Evolutionary conservation across 768 basidiomycete species (phyloP).

Genomic region (Pholiota molesta): DNA sequence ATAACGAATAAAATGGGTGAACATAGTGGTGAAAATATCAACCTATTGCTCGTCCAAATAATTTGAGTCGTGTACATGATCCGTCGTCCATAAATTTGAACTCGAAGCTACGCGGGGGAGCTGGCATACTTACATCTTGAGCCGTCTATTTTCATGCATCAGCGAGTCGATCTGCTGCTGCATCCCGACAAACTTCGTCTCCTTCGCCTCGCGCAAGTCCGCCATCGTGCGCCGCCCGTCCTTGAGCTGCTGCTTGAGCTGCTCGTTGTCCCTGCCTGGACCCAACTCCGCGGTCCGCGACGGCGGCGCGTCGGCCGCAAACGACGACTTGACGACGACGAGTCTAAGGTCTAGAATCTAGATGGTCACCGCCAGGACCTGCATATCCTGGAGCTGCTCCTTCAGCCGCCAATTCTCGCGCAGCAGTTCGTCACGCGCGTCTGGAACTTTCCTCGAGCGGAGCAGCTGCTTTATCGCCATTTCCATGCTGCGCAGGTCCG

Average conservation of each 20-base stretch:
- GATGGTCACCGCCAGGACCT: slow-evolving; percentile 32
- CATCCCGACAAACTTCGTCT: slow-evolving; percentile 26
- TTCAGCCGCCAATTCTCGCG: slow-evolving; percentile 36
- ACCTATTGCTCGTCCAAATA: too few species aligned
- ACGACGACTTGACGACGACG: slow-evolving; percentile 7
- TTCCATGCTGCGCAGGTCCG: slow-evolving; percentile 37
- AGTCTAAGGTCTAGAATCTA: too few species aligned
- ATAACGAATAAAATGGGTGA: too few species aligned
- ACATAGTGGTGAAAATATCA: too few species aligned
- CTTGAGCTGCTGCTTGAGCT: slow-evolving; percentile 34
- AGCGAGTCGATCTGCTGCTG: slow-evolving; percentile 30
- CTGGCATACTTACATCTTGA: too few species aligned
- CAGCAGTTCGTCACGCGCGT: slow-evolving; percentile 31
- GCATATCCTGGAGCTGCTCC: slow-evolving; percentile 34
- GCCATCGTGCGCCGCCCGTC: slow-evolving; percentile 27
- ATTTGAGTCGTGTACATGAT: too few species aligned
- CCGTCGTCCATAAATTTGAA: too few species aligned
- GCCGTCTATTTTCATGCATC: slow-evolving; percentile 28
- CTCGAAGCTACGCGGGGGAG: too few species aligned
- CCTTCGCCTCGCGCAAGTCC: slow-evolving; percentile 21
- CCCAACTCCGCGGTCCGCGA: slow-evolving; percentile 28
- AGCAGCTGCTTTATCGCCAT: slow-evolving; percentile 38
- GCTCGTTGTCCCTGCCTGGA: slow-evolving; percentile 37
- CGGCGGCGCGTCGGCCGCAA: slow-evolving; percentile 17
- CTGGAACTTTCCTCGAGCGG: slow-evolving; percentile 33